Conservation (phyloP, 768 basidiomycete genomes). For the Gyrodon lividus region DNA sequence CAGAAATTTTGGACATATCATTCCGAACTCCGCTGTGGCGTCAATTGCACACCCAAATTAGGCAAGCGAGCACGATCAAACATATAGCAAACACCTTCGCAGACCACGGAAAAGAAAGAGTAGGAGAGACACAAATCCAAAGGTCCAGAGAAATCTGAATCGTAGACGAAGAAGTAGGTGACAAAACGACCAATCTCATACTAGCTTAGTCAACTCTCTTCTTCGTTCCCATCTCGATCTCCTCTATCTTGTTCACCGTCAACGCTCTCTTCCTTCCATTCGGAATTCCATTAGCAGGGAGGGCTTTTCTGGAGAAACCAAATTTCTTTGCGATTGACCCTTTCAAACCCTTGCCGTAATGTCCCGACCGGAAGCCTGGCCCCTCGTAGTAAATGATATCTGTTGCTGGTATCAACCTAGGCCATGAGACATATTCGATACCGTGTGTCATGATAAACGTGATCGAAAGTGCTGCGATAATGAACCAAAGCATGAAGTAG, state of each 20-base stretch:
- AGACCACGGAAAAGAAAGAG: not conserved
- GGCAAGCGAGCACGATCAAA: constrained; percentile 2
- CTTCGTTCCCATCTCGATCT: constrained; percentile 81
- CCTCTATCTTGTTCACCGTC: constrained; percentile 48
- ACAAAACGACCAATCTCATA: not conserved
- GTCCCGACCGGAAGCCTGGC: constrained; percentile 77
- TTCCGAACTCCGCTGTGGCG: constrained; percentile 32
- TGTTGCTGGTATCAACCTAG: constrained; percentile 73
- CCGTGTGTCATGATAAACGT: constrained; percentile 81
- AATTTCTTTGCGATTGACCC: constrained; percentile 34
- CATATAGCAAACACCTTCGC: not conserved
- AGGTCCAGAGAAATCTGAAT: constrained; percentile 13
- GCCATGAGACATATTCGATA: constrained; percentile 95
- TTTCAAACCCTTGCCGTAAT: constrained; percentile 73
- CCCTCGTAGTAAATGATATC: constrained; percentile 87
- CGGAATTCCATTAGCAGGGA: constrained; percentile 38
- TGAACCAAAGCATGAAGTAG: constrained; percentile 81
- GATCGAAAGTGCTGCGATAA: constrained; percentile 58
- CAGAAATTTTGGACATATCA: constrained; percentile 21
- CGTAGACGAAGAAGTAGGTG: constrained; percentile 1
- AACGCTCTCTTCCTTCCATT: constrained; percentile 36
- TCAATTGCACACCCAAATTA: constrained; percentile 5
- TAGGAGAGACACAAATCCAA: not conserved
- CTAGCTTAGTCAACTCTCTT: constrained; percentile 65
- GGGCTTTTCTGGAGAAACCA: constrained; percentile 36